phyloP scores from a whole-genome alignment of 495 filamentous ascomycete genomes.

The Aspergillus saccharolyticus region DNA sequence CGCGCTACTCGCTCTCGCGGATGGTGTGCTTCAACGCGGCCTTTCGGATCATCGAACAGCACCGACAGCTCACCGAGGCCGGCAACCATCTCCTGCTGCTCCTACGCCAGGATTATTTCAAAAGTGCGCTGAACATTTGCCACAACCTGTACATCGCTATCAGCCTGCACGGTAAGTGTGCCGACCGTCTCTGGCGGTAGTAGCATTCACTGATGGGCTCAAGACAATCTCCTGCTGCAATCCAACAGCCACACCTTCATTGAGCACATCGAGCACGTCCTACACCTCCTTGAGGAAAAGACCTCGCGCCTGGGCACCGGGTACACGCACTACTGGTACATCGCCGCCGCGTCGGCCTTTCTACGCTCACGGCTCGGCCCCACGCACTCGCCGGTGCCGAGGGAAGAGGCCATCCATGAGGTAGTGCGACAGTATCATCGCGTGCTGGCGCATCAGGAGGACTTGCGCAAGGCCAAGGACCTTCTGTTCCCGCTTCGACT shows the following conservation, averaged over 20 bases:
- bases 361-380: conserved; percentile 9
- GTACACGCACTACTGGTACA: conserved; percentile 29
- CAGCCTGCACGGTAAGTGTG: conserved; percentile 12
- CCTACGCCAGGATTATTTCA: conserved; percentile 20
- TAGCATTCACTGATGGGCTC: neutral
- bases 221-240: conserved; percentile 15
- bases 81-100: conserved; percentile 13
- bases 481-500: conserved; percentile 2
- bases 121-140: conserved; percentile 20
- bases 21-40: conserved; percentile 25
- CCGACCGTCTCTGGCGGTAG: neutral
- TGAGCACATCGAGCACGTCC: conserved; percentile 21
- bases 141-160: conserved; percentile 17
- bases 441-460: conserved; percentile 18
- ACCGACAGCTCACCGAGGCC: conserved; percentile 10
- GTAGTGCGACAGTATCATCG: conserved; percentile 22
- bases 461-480: conserved; percentile 14
- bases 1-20: conserved; percentile 19
- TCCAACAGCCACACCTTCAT: conserved; percentile 11
- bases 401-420: conserved; percentile 18
- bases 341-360: conserved; percentile 22
- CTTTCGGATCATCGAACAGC: conserved; percentile 14
- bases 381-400: conserved; percentile 3
- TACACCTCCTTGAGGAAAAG: conserved; percentile 25
- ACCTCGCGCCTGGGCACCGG: conserved; percentile 26